Evolutionary conservation across 306 rosid genomes (phyloP), one percentile per base, ranked within the genome.

Genomic region (Luffa aegyptiaca): DNA sequence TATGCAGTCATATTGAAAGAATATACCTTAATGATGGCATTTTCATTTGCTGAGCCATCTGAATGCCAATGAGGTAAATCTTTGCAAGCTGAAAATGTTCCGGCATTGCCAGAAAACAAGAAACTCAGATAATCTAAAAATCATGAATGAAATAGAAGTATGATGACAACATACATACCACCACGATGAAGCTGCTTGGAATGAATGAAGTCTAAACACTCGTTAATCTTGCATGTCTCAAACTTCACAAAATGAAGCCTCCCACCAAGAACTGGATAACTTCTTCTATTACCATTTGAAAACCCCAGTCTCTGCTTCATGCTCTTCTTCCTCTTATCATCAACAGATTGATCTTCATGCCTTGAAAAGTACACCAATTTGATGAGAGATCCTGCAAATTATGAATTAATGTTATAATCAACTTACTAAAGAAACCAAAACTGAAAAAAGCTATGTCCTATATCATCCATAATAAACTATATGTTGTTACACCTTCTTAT

Each of bases 221-320:
- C 96, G 12, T 90, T 90, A 44, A 96, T 90, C 92, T 96, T 93
- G 89, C 82, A 83, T 0, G 99, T 96, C 82, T 96, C 99, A 79
- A 96, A 96, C 92, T 93, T 96, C 82, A 96, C 99, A 93, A 93
- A 96, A 89, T 96, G 98, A 85, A 93, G 97, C 84, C 98, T 89
- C 82, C 99, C 99, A 52, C 99, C 99, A 49, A 96, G 98, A 88
- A 96, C 85, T 71, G 99, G 99, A 81, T 76, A 96, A 92, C 92
- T 93, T 88, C 97, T 91, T 85, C 99, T 84, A 77, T 61, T 88
- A 79, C 93, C 90, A 70, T 86, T 93, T 33, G 97, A 87, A 71
- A 93, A 79, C 58, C 94, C 99, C 79, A 92, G 82, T 14, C 92
- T 84, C 80, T 90, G 94, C 86, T 85, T 91, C 85, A 89, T 18